Evolutionary conservation across 441 rosid genomes (phyloP).

Genomic region (Lepidium campestre): DNA sequence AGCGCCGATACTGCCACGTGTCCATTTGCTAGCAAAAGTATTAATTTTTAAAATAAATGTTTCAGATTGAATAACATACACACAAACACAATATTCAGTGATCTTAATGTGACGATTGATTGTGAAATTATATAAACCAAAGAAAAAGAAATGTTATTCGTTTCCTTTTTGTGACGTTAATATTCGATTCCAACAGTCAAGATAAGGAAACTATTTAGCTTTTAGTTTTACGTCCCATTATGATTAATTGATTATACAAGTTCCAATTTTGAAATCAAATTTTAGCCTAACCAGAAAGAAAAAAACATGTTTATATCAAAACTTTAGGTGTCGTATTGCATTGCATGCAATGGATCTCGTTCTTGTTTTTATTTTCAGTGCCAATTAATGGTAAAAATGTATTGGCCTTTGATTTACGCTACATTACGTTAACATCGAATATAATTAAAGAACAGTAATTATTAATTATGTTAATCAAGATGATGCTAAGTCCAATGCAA

Average conservation of each 20-base stretch:
- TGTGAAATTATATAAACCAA: neutral
- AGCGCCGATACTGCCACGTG: constrained; percentile 27
- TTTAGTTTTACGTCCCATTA: no score
- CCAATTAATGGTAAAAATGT: neutral
- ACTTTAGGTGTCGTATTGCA: no score
- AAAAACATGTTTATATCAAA: no score
- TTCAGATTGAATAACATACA: no score
- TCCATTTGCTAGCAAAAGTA: neutral
- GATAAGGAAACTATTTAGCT: neutral
- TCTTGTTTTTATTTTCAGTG: neutral
- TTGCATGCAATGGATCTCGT: no score
- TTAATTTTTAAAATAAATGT: neutral
- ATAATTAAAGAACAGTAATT: neutral
- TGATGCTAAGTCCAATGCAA: neutral
- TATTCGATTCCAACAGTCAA: constrained; percentile 8
- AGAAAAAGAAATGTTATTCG: no score
- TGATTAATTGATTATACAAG: no score
- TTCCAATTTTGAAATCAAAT: no score
- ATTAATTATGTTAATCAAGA: neutral
- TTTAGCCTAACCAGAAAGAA: no score
- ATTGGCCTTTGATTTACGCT: constrained; percentile 12
- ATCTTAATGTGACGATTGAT: neutral
- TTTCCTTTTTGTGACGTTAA: constrained; percentile 7
- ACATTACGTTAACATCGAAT: neutral
- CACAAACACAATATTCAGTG: no score